Evolutionary conservation across 2,329 filamentous ascomycete genomes (phyloP).

Genomic region (Thielaviopsis populi): DNA sequence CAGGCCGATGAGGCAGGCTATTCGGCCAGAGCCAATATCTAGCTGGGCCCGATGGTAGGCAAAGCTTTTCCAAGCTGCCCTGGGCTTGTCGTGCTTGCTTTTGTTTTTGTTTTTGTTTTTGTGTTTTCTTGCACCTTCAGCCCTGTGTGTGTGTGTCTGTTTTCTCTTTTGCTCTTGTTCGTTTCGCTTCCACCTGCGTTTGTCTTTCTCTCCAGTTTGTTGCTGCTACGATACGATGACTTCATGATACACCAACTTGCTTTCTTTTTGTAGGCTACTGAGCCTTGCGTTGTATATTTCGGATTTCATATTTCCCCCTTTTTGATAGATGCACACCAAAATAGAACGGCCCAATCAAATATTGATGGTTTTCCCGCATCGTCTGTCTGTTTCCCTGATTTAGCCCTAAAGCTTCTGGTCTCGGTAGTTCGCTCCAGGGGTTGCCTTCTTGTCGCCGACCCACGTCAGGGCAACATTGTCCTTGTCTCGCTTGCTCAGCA

Average conservation of each 20-base stretch:
- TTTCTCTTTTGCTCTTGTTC: neutral
- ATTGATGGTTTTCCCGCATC: neutral
- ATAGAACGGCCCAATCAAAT: neutral
- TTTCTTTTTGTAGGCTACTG: neutral
- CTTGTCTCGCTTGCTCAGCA: neutral
- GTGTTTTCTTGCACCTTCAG: neutral
- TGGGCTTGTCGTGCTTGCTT: neutral
- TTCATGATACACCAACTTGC: neutral
- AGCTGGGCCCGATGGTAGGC: neutral
- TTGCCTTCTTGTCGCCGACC: neutral
- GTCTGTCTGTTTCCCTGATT: neutral
- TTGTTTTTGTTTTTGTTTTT: slow-evolving; percentile 1
- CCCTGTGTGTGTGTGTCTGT: neutral
- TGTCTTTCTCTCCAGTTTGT: neutral
- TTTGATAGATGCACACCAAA: neutral
- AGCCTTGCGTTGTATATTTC: neutral
- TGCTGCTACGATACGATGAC: neutral
- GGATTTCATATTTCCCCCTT: neutral
- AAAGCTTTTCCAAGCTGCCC: too few species aligned
- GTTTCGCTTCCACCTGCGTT: neutral
- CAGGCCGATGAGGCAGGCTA: slow-evolving; percentile 23
- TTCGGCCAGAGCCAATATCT: slow-evolving; percentile 18
- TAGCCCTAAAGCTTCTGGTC: neutral
- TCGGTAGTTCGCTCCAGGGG: neutral
- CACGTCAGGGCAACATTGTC: neutral